Base-by-base conservation (phyloP, 208 protist genomes). In the Crithidia brevicula region DNA sequence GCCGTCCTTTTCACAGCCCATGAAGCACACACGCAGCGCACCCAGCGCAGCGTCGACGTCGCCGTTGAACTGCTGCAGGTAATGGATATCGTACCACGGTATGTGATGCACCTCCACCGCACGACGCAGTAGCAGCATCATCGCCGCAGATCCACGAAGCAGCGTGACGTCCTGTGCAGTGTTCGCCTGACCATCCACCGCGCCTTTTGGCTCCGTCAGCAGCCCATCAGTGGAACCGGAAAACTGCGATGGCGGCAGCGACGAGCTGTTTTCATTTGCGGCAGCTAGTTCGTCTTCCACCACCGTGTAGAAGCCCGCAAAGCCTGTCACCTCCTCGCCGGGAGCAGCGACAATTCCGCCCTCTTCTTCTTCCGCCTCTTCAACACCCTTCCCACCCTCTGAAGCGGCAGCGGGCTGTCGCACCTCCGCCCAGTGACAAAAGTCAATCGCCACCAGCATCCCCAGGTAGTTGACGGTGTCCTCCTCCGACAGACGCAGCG, bases 371-470 rank as follows among this genome's bases (percentile, higher is more conserved):
- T 8, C 16, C 5, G 2, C 15, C 6, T 3, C 23, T 23, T n/a
- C 10, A n/a, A 2, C 7, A 2, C 10, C n/a, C n/a, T 10, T 2
- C 15, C 6, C 56, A 16, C 8, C 27, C 38, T 3, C 5, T 52
- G 31, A 10, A 50, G 8, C 22, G 10, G 61, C 36, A 40, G 36
- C 8, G 15, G 8, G 36, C 36, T 40, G 31, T 16, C n/a, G 65
- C 53, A 79, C 63, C 52, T 93, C 83, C 1, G 71, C 81, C 87
- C 90, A 95, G 64, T 95, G 90, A 27, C 86, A 79, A 66, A 95
- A 95, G 69, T 95, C 90, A 46, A 95, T 92, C 5, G 90, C 86
- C 27, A 93, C 81, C 22, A 95, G 28, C 85, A 92, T 92, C 42
- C 81, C 75, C 20, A 95, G 61, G 64, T 93, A 95, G 52, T 91